These are phyloP conservation scores for Coemansia sp. DNA, from an alignment of 192 early-diverging fungal species.

Conservation along the genomic window DNA sequence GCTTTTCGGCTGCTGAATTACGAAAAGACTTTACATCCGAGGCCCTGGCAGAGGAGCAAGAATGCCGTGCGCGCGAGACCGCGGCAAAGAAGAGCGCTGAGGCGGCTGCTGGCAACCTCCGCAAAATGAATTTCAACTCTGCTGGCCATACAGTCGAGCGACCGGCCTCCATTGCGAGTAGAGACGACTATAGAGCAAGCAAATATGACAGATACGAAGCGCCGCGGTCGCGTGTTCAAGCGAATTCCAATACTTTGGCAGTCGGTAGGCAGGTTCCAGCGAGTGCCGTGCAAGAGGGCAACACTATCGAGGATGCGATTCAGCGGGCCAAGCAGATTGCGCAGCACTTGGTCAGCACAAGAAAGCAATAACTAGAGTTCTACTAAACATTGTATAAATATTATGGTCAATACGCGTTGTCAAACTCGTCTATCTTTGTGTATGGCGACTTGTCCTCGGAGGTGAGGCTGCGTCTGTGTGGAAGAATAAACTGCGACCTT, in stretches of 20 bases:
- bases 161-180: background rate
- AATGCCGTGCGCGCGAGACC: conserved; percentile 39
- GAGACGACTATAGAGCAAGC: background rate
- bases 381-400: background rate
- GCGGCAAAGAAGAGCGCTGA: conserved; percentile 34
- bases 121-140: conserved; percentile 36
- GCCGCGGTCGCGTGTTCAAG: background rate
- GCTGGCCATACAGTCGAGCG: conserved; percentile 13
- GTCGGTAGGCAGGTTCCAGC: background rate
- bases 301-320: conserved; percentile 39
- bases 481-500: conserved; percentile 36
- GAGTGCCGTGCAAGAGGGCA: conserved; percentile 6
- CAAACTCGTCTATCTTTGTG: conserved; percentile 6
- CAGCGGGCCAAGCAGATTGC: conserved; percentile 48
- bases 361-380: background rate
- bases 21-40: conserved; percentile 34
- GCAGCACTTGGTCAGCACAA: conserved; percentile 32
- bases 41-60: conserved; percentile 41
- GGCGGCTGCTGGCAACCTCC: conserved; percentile 18
- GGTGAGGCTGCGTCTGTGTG: conserved; percentile 17
- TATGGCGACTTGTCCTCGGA: conserved; percentile 13
- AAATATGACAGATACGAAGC: background rate
- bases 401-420: background rate
- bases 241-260: conserved; percentile 1
- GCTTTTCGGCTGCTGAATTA: conserved; percentile 64